These are phyloP conservation scores for Anaeromyces robustus DNA, from an alignment of 192 early-diverging fungal genomes.

Conservation along the genomic window DNA sequence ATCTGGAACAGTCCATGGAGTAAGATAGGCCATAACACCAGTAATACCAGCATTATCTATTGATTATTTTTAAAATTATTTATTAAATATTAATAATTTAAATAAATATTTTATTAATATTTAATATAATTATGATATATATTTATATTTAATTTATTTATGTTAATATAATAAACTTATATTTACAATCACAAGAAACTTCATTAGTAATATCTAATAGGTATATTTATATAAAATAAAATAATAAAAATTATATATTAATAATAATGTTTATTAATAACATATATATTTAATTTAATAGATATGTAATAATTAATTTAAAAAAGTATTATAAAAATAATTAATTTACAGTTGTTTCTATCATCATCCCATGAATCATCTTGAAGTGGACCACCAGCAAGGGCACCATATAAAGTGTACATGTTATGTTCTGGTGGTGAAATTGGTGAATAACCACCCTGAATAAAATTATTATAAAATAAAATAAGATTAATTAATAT, in stretches of 20 bases:
- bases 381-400: neutral
- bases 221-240: neutral
- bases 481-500: no score
- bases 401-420: neutral
- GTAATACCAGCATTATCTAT: neutral
- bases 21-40: neutral
- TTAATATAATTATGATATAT: no score
- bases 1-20: neutral
- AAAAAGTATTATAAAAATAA: neutral
- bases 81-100: no score
- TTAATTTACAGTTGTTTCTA: neutral
- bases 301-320: neutral
- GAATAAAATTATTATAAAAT: no score
- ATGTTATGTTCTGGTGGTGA: neutral
- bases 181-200: neutral
- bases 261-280: no score
- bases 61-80: neutral
- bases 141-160: no score
- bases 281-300: no score
- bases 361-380: neutral
- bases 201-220: neutral
- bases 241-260: neutral
- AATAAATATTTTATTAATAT: no score
- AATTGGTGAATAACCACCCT: neutral
- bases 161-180: no score